Evolutionary conservation across 169 alveolate species (phyloP).

Genomic region (Cyclospora cayetanensis): DNA sequence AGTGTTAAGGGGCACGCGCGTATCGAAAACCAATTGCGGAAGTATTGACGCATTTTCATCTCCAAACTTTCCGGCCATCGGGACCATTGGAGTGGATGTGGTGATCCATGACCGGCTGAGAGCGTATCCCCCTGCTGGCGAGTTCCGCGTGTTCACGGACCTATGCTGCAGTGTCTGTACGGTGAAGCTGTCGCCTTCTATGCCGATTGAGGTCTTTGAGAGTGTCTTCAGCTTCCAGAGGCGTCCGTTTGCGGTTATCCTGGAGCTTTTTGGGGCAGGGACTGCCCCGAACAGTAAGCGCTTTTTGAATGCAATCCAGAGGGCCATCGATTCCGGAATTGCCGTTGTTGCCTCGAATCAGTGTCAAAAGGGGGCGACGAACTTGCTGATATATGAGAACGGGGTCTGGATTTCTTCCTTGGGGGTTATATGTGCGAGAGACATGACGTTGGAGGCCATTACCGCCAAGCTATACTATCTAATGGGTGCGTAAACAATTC

Average conservation of each 20-base stretch:
- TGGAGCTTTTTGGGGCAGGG: slow-evolving; percentile 84
- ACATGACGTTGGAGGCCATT: slow-evolving; percentile 86
- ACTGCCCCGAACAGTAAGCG: slow-evolving; percentile 82
- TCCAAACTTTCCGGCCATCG: slow-evolving; percentile 84
- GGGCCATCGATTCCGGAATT: slow-evolving; percentile 82
- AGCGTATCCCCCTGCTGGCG: not conserved
- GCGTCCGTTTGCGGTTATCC: slow-evolving; percentile 74
- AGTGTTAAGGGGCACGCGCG: slow-evolving; percentile 72
- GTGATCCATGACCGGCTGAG: slow-evolving; percentile 73
- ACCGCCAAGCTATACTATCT: slow-evolving; percentile 82
- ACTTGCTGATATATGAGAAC: slow-evolving; percentile 82
- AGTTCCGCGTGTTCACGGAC: not conserved
- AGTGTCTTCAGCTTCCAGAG: not conserved
- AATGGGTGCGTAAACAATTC: slow-evolving; percentile 70
- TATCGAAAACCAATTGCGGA: slow-evolving; percentile 83
- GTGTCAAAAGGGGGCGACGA: slow-evolving; percentile 85
- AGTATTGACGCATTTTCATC: slow-evolving; percentile 85
- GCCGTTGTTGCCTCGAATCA: slow-evolving; percentile 85
- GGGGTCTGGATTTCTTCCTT: slow-evolving; percentile 79
- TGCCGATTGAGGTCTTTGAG: not conserved
- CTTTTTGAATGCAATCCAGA: slow-evolving; percentile 74
- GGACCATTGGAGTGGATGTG: slow-evolving; percentile 79
- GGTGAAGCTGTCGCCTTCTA: not conserved
- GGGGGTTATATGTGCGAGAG: slow-evolving; percentile 85
- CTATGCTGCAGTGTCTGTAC: slow-evolving; percentile 55